Evolutionary conservation across 1,284 basidiomycete species (phyloP), one percentile per base, ranked within the genome.

Genomic region (Anthracocystis setariae): DNA sequence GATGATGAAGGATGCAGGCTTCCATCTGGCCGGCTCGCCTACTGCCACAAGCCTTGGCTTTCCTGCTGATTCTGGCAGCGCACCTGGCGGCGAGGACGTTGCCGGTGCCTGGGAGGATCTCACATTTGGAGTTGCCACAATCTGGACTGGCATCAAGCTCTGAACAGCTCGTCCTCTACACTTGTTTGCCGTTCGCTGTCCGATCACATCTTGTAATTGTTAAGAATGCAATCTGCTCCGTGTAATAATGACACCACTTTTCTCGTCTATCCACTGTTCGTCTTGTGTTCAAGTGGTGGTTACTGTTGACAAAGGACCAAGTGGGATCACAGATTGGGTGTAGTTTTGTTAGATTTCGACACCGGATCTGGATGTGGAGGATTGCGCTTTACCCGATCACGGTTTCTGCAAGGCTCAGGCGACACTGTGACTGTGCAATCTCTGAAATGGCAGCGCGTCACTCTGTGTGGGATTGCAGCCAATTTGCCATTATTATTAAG

Each of bases 1-100:
- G 79, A 92, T 98, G 94, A 84, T 85, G 64, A 67, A 71, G 25
- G 71, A 83, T 8, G 85, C 84, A 0, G 85, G 85, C 17, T 85
- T 85, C 74, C 78, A 78, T 20, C 63, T 80, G 21, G 74, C 81
- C 1, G 80, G 78, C 37, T 73, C 64, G 17, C 73, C 73, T n/a
- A 74, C 64, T 17, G 78, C 80, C 10, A 51, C 58, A 20, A 65
- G 63, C 32, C 74, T 78, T 39, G 80, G 80, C 42, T 68, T 81
- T 38, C 64, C 67, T 5, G 73, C 62, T 12, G 65, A 58, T 18
- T 61, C 62, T 29, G 68, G 68, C 44, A 56, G 42, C 33, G 50
- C 49, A n/a, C 33, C 53, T 13, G 64, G 58, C 21, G 52, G 70
- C 45, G 63, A 65, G 23, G 74, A 74, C 29, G 75, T 76, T 2